Evolutionary conservation across 495 filamentous ascomycete species (phyloP).

Genomic region (Neurospora sp.): DNA sequence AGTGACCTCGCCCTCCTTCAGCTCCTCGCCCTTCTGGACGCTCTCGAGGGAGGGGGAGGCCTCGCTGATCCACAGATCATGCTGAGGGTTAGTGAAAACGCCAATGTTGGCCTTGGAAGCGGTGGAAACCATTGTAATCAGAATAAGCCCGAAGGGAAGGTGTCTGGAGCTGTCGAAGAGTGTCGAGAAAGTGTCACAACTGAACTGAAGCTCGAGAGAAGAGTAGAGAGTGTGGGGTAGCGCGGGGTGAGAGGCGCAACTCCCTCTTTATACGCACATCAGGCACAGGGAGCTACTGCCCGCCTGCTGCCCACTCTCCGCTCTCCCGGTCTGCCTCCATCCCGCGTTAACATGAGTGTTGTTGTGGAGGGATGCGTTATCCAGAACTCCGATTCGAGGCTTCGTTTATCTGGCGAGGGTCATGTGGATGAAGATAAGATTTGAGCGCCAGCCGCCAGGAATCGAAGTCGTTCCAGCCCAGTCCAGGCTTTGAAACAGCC

Average conservation of each 20-base stretch:
- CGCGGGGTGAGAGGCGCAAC: not conserved
- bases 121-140: constrained; percentile 7
- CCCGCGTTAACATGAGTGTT: not conserved
- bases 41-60: constrained; percentile 65
- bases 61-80: constrained; percentile 83
- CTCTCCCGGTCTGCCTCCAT: not conserved
- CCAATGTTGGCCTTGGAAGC: constrained; percentile 75
- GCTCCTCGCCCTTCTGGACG: constrained; percentile 54
- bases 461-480: not conserved
- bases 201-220: constrained; percentile 2
- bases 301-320: not conserved
- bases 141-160: not conserved
- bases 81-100: constrained; percentile 85
- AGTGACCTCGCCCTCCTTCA: constrained; percentile 75
- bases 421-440: not conserved
- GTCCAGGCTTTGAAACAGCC: not conserved
- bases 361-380: not conserved
- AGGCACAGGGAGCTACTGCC: not conserved
- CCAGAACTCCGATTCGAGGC: not conserved
- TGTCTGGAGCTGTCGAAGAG: not conserved
- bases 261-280: constrained; percentile 3
- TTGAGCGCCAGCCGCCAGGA: not conserved
- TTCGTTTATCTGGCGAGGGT: not conserved
- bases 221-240: constrained; percentile 1
- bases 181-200: not conserved